Evolutionary conservation across 1,139 yeast species (phyloP).

Genomic region (Wickerhamiella infanticola): DNA sequence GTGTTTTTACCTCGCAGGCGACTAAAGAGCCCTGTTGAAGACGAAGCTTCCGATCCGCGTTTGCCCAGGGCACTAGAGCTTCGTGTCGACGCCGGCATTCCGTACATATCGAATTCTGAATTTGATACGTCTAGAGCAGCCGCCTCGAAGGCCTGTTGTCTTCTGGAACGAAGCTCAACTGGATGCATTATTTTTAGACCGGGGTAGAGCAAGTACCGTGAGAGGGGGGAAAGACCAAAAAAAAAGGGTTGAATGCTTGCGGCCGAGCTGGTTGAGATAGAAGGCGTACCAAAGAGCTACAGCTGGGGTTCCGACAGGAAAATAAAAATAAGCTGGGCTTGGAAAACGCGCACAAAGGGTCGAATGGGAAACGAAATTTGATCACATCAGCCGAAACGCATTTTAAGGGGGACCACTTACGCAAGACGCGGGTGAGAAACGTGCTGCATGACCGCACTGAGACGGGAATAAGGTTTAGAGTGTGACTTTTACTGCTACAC

Average conservation of each 20-base stretch:
- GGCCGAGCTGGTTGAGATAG: too few relatives aligned
- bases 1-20: conserved; percentile 4
- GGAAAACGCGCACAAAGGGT: neutral
- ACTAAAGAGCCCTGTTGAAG: conserved; percentile 5
- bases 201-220: too few relatives aligned
- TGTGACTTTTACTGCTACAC: too few relatives aligned
- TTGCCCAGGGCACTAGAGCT: conserved; percentile 1
- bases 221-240: too few relatives aligned
- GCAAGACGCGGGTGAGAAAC: too few relatives aligned
- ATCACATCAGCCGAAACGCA: neutral
- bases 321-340: neutral
- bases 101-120: conserved; percentile 6
- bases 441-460: too few relatives aligned
- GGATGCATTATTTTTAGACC: neutral
- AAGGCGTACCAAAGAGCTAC: too few relatives aligned
- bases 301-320: too few relatives aligned
- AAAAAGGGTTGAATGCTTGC: too few relatives aligned
- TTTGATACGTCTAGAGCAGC: neutral
- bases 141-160: neutral
- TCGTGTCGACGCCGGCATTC: conserved; percentile 5
- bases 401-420: too few relatives aligned
- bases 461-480: too few relatives aligned
- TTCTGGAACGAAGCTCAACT: neutral
- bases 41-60: neutral
- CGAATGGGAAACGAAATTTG: neutral